These are phyloP conservation scores for Dentipellis sp. DNA, from an alignment of 768 basidiomycete species.

Conservation along the genomic window DNA sequence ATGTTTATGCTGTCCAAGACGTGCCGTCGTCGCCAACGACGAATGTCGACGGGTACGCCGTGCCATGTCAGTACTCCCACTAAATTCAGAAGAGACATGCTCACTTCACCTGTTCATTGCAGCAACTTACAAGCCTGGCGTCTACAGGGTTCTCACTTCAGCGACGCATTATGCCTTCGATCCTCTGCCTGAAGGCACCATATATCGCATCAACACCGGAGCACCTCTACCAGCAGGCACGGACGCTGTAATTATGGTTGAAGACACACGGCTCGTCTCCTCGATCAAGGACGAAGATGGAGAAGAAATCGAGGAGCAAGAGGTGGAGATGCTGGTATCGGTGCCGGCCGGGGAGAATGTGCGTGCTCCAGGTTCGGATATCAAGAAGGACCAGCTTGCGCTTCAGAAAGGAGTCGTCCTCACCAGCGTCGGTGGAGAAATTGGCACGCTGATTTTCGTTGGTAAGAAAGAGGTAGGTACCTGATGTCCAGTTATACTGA, in stretches of 20 bases:
- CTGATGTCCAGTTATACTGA: too few species aligned
- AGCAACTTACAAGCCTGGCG: constrained; percentile 59
- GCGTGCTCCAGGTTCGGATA: constrained; percentile 66
- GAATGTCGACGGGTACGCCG: constrained; percentile 84
- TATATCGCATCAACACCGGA: constrained; percentile 82
- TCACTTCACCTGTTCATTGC: neutral
- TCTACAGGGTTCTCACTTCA: constrained; percentile 60
- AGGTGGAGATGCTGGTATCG: constrained; percentile 58
- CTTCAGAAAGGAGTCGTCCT: constrained; percentile 55
- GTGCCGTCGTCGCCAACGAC: constrained; percentile 62
- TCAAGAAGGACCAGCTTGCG: constrained; percentile 55
- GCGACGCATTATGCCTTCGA: constrained; percentile 25
- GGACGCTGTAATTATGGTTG: constrained; percentile 86
- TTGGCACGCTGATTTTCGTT: constrained; percentile 76
- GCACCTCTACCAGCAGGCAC: constrained; percentile 67
- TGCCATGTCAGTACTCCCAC: constrained; percentile 41
- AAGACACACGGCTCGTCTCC: constrained; percentile 75
- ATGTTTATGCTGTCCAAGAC: constrained; percentile 55
- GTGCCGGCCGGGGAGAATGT: constrained; percentile 64
- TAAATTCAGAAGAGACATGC: neutral
- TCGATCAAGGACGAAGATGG: constrained; percentile 30
- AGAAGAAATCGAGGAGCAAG: constrained; percentile 52
- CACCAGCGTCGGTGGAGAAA: constrained; percentile 63
- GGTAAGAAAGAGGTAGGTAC: constrained; percentile 55
- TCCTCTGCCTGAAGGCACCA: constrained; percentile 36